A percentile compares a stretch with the other conserved stretches of the same genome.
These are phyloP conservation scores for Fusarium mundagurra DNA, from an alignment of 2,329 filamentous ascomycete species.

Conservation along the genomic window DNA sequence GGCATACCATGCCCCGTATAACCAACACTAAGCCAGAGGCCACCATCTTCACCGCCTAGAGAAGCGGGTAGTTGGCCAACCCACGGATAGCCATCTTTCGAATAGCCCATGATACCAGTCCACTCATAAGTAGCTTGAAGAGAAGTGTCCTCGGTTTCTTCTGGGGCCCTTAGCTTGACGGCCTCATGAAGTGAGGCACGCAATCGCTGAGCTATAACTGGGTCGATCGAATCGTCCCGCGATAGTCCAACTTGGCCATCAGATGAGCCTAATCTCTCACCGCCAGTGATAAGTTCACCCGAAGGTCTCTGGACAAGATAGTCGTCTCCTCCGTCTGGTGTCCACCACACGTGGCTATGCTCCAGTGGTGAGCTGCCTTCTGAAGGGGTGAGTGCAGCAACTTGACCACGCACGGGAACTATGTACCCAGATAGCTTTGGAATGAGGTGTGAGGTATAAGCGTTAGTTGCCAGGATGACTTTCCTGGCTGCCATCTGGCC, in stretches of 20 bases:
- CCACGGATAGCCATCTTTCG: constrained; percentile 74
- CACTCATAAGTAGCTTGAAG: constrained; percentile 70
- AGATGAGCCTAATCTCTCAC: constrained; percentile 68
- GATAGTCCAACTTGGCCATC: constrained; percentile 62
- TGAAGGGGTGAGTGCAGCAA: constrained; percentile 72
- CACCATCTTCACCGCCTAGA: constrained; percentile 56
- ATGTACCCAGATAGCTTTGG: constrained; percentile 76
- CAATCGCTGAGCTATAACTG: constrained; percentile 65
- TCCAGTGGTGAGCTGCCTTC: constrained; percentile 51
- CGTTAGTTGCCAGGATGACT: constrained; percentile 85
- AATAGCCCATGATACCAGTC: constrained; percentile 85
- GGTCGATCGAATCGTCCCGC: constrained; percentile 68
- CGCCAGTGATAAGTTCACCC: constrained; percentile 73
- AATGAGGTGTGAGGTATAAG: constrained; percentile 80
- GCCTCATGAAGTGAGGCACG: constrained; percentile 54
- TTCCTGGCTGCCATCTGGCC: constrained; percentile 71
- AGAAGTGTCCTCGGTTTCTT: constrained; percentile 51
- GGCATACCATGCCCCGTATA: constrained; percentile 84
- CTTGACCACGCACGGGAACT: constrained; percentile 79
- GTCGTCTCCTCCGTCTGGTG: constrained; percentile 65
- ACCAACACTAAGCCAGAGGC: constrained; percentile 71
- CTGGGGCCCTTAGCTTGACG: constrained; percentile 53
- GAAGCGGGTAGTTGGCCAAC: constrained; percentile 71
- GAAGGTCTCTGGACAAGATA: constrained; percentile 78
- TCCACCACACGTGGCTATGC: constrained; percentile 73